Base-by-base conservation (phyloP, 1,139 yeast species). In the Suhomyces coccinellae region DNA sequence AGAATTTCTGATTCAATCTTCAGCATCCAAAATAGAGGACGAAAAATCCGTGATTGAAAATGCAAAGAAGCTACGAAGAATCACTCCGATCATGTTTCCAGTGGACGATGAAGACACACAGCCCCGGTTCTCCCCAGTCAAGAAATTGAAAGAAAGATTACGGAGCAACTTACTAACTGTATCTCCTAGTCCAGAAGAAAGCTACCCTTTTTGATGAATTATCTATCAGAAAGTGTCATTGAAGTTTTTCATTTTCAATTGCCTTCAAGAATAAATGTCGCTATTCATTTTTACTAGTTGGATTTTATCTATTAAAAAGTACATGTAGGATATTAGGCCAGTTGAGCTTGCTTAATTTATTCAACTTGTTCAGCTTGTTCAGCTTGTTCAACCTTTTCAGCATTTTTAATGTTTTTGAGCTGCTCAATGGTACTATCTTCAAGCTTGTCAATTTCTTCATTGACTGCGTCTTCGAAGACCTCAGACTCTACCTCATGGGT, bases 51-150 rank as follows among this genome's bases (percentile, higher is more conserved):
- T 59, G 1, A 63, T 73, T 13, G 74, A 66, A 30, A 71, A 67
- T 4, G 79, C 79, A 1, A 73, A 73, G 50, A 54, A 56, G 33
- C 52, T 70, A 38, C 56, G 71, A 37, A 56, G 63, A 39, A 73
- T 73, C 31, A 67, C 68, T 7, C 79, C 79, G 1, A 70, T 73
- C 8, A 57, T 62, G 44, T 61, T 73, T 24, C 78, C 78, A 1
- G 59, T 62, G 1, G 66, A 64, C 10, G 67, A 61, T 17, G 65
- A 62, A n/a, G 37, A 50, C 22, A 49, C 50, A 24, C 65, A 63
- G 36, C 68, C 73, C 2, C 55, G 53, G 43, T 62, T 68, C 45
- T 69, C 76, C 0, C 75, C 77, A 1, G 60, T 62, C 9, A 51
- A 55, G 31, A 63, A 59, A 41, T 51, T 70, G 20, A 63, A 59